Evolutionary conservation across 2,329 filamentous ascomycete genomes (phyloP).

Genomic region (Pseudopyrenochaeta lycopersici): DNA sequence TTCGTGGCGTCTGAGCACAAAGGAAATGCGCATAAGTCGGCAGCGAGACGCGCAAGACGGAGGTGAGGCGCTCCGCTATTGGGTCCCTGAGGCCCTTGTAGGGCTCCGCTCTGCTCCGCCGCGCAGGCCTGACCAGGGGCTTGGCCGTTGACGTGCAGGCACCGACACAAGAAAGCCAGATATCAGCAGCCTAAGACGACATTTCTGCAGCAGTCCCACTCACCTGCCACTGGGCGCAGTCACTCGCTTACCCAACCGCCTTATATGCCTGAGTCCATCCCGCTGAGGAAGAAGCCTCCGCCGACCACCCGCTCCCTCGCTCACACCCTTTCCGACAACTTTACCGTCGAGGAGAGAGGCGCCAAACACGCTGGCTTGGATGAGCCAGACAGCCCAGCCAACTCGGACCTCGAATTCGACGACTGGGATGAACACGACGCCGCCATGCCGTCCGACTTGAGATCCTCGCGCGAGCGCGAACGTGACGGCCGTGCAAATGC

Average conservation of each 20-base stretch:
- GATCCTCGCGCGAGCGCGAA: constrained; percentile 51
- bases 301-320: constrained; percentile 24
- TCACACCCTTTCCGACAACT: constrained; percentile 23
- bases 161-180: constrained; percentile 15
- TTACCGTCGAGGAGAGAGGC: constrained; percentile 19
- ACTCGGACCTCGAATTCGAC: constrained; percentile 52
- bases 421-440: constrained; percentile 56
- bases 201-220: constrained; percentile 16
- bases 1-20: not conserved
- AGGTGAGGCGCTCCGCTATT: constrained; percentile 13
- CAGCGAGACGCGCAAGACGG: constrained; percentile 15
- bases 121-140: constrained; percentile 13
- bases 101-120: constrained; percentile 8
- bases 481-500: constrained; percentile 56
- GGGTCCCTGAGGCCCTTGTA: constrained; percentile 2
- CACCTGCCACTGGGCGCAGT: constrained; percentile 11
- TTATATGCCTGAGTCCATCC: constrained; percentile 50
- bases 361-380: constrained; percentile 13
- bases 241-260: constrained; percentile 34
- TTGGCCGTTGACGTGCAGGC: constrained; percentile 9
- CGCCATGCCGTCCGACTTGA: constrained; percentile 61
- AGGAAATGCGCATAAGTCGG: constrained; percentile 1
- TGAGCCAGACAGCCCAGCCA: constrained; percentile 27
- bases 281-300: constrained; percentile 40
- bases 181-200: constrained; percentile 15